Evolutionary conservation across 2,329 filamentous ascomycete genomes (phyloP).

Genomic region (Epicoccum nigrum): DNA sequence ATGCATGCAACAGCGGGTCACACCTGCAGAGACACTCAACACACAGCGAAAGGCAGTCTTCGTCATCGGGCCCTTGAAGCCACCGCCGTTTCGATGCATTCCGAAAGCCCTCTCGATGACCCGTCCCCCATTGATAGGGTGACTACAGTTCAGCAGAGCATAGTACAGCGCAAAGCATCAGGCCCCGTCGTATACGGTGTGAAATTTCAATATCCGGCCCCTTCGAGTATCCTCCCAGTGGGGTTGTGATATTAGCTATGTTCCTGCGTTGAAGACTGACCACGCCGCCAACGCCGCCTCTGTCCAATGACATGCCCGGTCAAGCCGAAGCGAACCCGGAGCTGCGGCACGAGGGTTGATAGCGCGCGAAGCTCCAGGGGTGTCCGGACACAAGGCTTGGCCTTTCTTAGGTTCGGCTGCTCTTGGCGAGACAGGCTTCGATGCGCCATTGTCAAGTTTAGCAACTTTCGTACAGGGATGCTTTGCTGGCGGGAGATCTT

Average conservation of each 20-base stretch:
- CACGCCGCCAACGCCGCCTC: conserved; percentile 9
- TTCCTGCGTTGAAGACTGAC: conserved; percentile 24
- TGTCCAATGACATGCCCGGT: conserved; percentile 17
- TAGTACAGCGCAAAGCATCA: conserved; percentile 1
- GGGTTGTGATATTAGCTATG: conserved; percentile 10
- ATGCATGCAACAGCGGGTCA: conserved; percentile 10
- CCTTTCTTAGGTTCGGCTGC: conserved; percentile 15
- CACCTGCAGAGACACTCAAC: conserved; percentile 1
- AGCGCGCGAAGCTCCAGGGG: conserved; percentile 19
- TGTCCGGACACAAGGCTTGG: conserved; percentile 19
- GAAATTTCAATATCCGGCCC: conserved; percentile 8
- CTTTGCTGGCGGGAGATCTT: conserved; percentile 22
- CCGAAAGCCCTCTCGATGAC: background rate
- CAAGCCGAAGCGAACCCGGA: conserved; percentile 24
- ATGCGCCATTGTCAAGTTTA: conserved; percentile 29
- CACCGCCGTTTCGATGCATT: conserved; percentile 22
- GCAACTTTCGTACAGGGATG: conserved; percentile 26
- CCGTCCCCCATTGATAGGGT: conserved; percentile 1
- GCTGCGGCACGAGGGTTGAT: conserved; percentile 21
- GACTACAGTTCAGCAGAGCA: background rate
- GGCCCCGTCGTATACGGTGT: conserved; percentile 7
- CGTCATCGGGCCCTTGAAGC: conserved; percentile 18
- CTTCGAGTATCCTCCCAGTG: conserved; percentile 12
- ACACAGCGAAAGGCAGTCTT: conserved; percentile 1
- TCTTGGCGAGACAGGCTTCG: conserved; percentile 21